Conservation (phyloP, 495 filamentous ascomycete genomes). For the Apodospora peruviana region DNA sequence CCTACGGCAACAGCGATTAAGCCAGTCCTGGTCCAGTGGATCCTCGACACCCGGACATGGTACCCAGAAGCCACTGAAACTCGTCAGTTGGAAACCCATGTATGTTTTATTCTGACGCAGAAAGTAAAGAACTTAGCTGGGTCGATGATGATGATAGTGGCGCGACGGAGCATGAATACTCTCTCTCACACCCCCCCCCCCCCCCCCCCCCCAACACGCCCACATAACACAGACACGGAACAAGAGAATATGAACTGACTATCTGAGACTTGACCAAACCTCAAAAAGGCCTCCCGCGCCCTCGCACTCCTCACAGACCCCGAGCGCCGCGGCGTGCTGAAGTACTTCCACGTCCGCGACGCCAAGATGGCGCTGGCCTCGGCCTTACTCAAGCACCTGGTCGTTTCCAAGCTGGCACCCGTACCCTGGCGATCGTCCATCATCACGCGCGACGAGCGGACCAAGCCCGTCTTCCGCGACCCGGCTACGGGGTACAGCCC, state of each 20-base stretch:
- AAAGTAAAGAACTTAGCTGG: too few relatives aligned
- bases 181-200: background rate
- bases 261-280: too few relatives aligned
- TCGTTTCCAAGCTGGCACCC: slow-evolving; percentile 53
- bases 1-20: background rate
- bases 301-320: slow-evolving; percentile 49
- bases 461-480: slow-evolving; percentile 54
- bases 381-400: slow-evolving; percentile 71
- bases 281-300: slow-evolving; percentile 53
- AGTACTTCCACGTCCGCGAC: slow-evolving; percentile 57
- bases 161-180: too few relatives aligned
- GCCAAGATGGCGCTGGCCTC: slow-evolving; percentile 68
- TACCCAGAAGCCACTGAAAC: slow-evolving; percentile 37
- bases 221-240: background rate
- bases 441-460: slow-evolving; percentile 52
- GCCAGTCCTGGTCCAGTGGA: slow-evolving; percentile 34
- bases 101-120: slow-evolving; percentile 16
- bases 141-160: too few relatives aligned
- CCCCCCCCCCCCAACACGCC: background rate
- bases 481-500: slow-evolving; percentile 20
- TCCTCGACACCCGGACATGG: slow-evolving; percentile 41
- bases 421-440: slow-evolving; percentile 61
- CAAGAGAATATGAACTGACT: background rate
- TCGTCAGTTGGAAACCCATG: slow-evolving; percentile 33
- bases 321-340: slow-evolving; percentile 45